These are phyloP conservation scores for Fibroporia radiculosa DNA, from an alignment of 768 basidiomycete species.

Conservation along the genomic window DNA sequence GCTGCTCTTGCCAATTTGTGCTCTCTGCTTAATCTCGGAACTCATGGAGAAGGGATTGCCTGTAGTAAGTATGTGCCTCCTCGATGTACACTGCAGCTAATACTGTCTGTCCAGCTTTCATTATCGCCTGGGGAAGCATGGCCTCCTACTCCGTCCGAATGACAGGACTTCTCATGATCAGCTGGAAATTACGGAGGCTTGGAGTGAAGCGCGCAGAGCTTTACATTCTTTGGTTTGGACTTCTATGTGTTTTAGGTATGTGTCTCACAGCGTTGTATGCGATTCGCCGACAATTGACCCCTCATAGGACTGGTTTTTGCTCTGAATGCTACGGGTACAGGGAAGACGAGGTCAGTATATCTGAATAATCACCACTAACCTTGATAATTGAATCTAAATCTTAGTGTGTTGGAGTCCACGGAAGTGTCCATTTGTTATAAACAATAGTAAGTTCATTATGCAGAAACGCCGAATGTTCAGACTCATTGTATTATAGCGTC, in stretches of 20 bases:
- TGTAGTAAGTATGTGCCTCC: slow-evolving; percentile 8
- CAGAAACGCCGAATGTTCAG: no score
- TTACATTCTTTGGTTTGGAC: slow-evolving; percentile 22
- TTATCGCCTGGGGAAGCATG: slow-evolving; percentile 39
- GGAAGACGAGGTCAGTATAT: slow-evolving; percentile 24
- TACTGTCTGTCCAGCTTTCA: slow-evolving; percentile 27
- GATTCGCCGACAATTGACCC: not conserved
- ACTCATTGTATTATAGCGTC: slow-evolving; percentile 32
- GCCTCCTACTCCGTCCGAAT: slow-evolving; percentile 30
- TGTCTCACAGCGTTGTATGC: not conserved
- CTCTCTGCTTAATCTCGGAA: slow-evolving; percentile 15
- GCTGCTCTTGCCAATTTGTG: slow-evolving; percentile 20
- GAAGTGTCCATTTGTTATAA: slow-evolving; percentile 25
- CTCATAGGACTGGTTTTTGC: slow-evolving; percentile 31
- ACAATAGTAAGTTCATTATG: slow-evolving; percentile 18
- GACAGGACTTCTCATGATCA: slow-evolving; percentile 31
- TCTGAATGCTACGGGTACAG: slow-evolving; percentile 31
- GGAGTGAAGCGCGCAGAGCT: slow-evolving; percentile 25
- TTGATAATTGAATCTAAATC: no score
- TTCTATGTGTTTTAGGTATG: slow-evolving; percentile 30
- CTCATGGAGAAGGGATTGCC: slow-evolving; percentile 7
- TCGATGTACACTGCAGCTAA: not conserved
- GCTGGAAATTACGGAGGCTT: slow-evolving; percentile 26
- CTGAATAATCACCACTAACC: no score
- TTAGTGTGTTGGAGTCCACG: slow-evolving; percentile 17